Conservation (phyloP, 2,329 filamentous ascomycete genomes). For the Trichoderma semiorbis region DNA sequence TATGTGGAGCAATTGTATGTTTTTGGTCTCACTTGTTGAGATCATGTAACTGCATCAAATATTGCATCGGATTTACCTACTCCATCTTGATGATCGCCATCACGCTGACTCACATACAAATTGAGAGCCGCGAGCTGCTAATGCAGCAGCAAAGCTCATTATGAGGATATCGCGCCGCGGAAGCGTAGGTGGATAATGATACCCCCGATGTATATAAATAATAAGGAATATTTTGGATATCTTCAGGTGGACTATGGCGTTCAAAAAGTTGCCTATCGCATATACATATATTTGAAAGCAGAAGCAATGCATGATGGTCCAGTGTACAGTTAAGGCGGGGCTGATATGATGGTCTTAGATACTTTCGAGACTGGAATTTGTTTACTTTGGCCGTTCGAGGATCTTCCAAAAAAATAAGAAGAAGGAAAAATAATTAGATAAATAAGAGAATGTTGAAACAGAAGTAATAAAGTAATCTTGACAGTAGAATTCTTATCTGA, state of each 20-base stretch:
- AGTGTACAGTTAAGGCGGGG: not conserved
- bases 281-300: not conserved
- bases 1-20: not conserved
- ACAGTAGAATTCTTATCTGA: not conserved
- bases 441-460: not conserved
- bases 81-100: not conserved
- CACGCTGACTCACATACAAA: not conserved
- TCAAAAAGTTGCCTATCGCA: not conserved
- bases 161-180: not conserved
- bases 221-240: not conserved
- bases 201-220: slow-evolving; percentile 4
- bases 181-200: not conserved
- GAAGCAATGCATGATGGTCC: not conserved
- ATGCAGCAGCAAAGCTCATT: not conserved
- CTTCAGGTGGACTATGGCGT: not conserved
- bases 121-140: not conserved
- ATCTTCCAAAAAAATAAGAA: not conserved
- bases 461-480: not conserved
- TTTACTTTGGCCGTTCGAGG: too few species aligned
- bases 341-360: not conserved
- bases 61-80: not conserved
- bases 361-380: too few species aligned
- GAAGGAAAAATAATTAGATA: not conserved
- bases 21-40: not conserved
- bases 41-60: not conserved